These are phyloP conservation scores for Neophaeococcomyces mojaviensis DNA, from an alignment of 2,329 filamentous ascomycete species.

Conservation along the genomic window DNA sequence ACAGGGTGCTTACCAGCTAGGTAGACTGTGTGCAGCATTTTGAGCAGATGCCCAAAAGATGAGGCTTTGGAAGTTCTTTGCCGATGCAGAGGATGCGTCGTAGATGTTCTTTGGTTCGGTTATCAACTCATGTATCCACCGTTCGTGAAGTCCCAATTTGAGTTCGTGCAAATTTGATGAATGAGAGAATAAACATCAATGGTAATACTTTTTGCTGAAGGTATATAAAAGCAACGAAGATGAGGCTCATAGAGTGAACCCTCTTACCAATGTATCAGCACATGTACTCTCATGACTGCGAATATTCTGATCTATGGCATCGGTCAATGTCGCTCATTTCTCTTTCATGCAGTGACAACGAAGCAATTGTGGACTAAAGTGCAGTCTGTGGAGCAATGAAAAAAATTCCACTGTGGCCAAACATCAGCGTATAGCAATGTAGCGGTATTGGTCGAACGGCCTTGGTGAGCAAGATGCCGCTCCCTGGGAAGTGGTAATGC, in stretches of 20 bases:
- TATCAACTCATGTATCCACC: conserved; percentile 6
- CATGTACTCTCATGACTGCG: conserved; percentile 6
- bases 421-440: conserved; percentile 12
- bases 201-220: not conserved
- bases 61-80: conserved; percentile 1
- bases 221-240: conserved; percentile 1
- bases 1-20: conserved; percentile 21
- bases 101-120: conserved; percentile 1
- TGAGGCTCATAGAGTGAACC: not conserved
- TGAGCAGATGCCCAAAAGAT: conserved; percentile 10
- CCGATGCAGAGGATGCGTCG: not conserved
- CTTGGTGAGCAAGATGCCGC: conserved; percentile 5
- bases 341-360: conserved; percentile 23
- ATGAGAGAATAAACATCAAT: not conserved
- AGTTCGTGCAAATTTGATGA: not conserved
- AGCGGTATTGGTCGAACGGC: conserved; percentile 16
- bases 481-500: conserved; percentile 16
- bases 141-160: not conserved
- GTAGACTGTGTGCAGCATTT: conserved; percentile 24
- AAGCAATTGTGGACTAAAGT: conserved; percentile 20
- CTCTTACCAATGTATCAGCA: not conserved
- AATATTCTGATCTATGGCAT: not conserved
- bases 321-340: conserved; percentile 11
- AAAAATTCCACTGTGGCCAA: conserved; percentile 24
- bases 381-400: conserved; percentile 21